phyloP scores from a whole-genome alignment of 306 rosid genomes.

The Psophocarpus tetragonolobus region DNA sequence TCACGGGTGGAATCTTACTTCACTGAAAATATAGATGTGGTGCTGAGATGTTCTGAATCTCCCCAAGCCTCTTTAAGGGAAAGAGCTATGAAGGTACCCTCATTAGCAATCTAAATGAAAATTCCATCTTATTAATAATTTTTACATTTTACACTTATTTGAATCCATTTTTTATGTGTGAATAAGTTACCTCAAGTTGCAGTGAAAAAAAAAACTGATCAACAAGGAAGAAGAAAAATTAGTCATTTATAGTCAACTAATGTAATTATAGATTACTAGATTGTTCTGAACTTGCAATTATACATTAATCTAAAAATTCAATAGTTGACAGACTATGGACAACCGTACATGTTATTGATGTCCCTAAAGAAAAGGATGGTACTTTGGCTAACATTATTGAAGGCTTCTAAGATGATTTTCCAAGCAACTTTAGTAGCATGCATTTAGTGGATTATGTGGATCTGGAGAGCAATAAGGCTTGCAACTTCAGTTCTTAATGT shows the following conservation, averaged over 20 bases:
- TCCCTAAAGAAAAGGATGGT: constrained; percentile 2
- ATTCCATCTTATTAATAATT: background rate
- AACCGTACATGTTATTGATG: background rate
- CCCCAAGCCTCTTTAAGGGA: constrained; percentile 96
- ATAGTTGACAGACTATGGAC: background rate
- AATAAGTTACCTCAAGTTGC: background rate
- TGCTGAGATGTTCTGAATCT: constrained; percentile 85
- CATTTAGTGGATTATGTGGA: constrained; percentile 7
- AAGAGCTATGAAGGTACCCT: constrained; percentile 80
- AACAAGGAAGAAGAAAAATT: constrained; percentile 20
- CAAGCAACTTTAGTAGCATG: background rate
- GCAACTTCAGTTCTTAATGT: background rate
- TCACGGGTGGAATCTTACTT: constrained; percentile 68
- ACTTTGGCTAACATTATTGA: background rate
- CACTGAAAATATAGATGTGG: constrained; percentile 66
- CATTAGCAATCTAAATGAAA: background rate
- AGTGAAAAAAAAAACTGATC: background rate
- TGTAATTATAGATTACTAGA: background rate
- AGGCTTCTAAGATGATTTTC: background rate
- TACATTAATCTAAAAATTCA: background rate
- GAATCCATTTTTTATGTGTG: background rate
- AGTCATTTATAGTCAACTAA: constrained; percentile 5
- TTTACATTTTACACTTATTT: background rate
- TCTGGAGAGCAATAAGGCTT: background rate
- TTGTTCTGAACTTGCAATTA: background rate